Conservation (phyloP, 1,284 basidiomycete species). For the Pholiota adiposa region DNA sequence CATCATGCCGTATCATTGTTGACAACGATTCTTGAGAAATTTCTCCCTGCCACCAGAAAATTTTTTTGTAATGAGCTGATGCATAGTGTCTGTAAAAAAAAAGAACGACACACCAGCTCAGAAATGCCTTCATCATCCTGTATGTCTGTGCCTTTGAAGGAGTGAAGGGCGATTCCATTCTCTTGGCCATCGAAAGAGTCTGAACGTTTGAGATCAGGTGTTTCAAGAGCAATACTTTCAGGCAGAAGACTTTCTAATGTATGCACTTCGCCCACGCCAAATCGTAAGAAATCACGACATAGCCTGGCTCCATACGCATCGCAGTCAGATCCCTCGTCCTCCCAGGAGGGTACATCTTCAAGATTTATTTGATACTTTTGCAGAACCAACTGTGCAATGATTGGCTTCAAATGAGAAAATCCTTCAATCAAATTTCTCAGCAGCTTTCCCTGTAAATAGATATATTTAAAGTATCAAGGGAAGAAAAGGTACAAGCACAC, state of each 20-base stretch:
- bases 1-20: conserved; percentile 71
- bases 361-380: conserved; percentile 53
- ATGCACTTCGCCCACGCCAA: conserved; percentile 29
- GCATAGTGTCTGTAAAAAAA: not conserved
- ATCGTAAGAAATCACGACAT: conserved; percentile 49
- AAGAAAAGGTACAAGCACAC: conserved; percentile 15
- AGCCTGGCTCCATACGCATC: conserved; percentile 48
- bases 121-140: conserved; percentile 16
- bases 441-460: conserved; percentile 58
- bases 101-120: conserved; percentile 26
- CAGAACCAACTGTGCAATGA: conserved; percentile 47
- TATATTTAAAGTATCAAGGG: not conserved
- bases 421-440: conserved; percentile 56
- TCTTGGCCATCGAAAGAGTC: conserved; percentile 23
- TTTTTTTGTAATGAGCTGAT: not conserved
- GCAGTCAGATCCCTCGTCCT: conserved; percentile 46
- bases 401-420: conserved; percentile 44
- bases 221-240: conserved; percentile 17
- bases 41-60: conserved; percentile 45
- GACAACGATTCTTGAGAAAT: conserved; percentile 71
- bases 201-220: conserved; percentile 11
- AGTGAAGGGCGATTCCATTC: conserved; percentile 4
- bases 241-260: conserved; percentile 24
- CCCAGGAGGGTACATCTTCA: conserved; percentile 56
- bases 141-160: conserved; percentile 15